phyloP scores from a whole-genome alignment of 148 eudicot species.

The Fagopyrum homotropicum region DNA sequence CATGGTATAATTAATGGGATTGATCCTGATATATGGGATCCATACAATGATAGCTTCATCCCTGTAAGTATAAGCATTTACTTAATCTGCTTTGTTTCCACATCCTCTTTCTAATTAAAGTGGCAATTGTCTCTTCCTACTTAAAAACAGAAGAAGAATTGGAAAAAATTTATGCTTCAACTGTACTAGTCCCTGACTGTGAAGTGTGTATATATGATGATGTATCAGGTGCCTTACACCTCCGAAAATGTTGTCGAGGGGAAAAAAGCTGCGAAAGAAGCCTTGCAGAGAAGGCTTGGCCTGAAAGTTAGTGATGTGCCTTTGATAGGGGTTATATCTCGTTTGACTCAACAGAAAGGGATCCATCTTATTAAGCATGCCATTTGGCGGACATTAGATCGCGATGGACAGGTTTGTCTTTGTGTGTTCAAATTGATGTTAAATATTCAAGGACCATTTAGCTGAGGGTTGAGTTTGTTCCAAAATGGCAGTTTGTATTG shows the following conservation, averaged over 20 bases:
- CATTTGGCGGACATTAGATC: slow-evolving; percentile 83
- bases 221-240: slow-evolving; percentile 64
- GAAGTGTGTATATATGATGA: not conserved
- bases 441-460: not conserved
- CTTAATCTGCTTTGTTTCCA: not conserved
- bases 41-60: slow-evolving; percentile 73
- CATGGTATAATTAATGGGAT: slow-evolving; percentile 94
- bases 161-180: not conserved
- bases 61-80: slow-evolving; percentile 50
- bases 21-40: slow-evolving; percentile 96
- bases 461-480: not conserved
- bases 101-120: not conserved
- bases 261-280: slow-evolving; percentile 84
- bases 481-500: slow-evolving; percentile 56
- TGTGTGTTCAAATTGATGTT: not conserved
- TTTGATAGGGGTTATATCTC: slow-evolving; percentile 74
- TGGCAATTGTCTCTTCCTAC: not conserved
- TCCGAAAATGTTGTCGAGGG: slow-evolving; percentile 87
- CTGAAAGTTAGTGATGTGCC: slow-evolving; percentile 68
- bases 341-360: slow-evolving; percentile 97
- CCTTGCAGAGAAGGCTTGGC: slow-evolving; percentile 74
- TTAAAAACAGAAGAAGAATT: not conserved
- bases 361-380: slow-evolving; percentile 96
- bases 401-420: slow-evolving; percentile 66
- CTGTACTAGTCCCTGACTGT: not conserved